phyloP scores from a whole-genome alignment of 1,284 basidiomycete species.

The Ceratobasidium sp. region DNA sequence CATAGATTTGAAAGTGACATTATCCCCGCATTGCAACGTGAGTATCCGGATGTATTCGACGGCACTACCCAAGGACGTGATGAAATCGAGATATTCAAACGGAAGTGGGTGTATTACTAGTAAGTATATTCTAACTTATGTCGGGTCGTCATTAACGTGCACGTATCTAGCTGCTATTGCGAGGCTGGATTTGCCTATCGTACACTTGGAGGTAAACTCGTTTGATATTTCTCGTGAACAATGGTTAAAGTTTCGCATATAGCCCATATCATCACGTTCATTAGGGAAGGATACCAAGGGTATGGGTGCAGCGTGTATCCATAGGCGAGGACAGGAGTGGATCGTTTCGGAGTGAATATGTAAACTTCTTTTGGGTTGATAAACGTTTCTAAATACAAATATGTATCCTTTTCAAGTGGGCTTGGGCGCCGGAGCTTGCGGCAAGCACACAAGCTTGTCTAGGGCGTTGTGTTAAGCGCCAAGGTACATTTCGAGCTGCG shows the following conservation, averaged over 20 bases:
- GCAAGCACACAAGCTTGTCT: no score
- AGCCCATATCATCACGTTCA: conserved; percentile 66
- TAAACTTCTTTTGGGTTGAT: no score
- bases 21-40: conserved; percentile 65
- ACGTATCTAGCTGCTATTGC: conserved; percentile 66
- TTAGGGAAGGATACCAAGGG: conserved; percentile 62
- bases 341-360: no score
- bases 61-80: conserved; percentile 53
- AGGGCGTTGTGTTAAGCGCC: no score
- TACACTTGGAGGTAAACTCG: conserved; percentile 65
- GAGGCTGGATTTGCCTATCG: conserved; percentile 77
- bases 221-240: background rate
- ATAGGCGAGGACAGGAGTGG: no score
- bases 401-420: no score
- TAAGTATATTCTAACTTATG: conserved; percentile 46
- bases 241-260: conserved; percentile 56
- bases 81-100: conserved; percentile 77
- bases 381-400: no score
- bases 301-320: conserved; percentile 49
- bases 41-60: conserved; percentile 66
- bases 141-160: background rate
- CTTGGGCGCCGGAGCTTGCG: no score
- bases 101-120: conserved; percentile 64
- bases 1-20: no score
- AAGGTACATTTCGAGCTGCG: no score